Percentiles rank a stretch among this genome's conserved stretches.
Conservation (phyloP, 306 rosid genomes). For the Acacia acuminata region DNA sequence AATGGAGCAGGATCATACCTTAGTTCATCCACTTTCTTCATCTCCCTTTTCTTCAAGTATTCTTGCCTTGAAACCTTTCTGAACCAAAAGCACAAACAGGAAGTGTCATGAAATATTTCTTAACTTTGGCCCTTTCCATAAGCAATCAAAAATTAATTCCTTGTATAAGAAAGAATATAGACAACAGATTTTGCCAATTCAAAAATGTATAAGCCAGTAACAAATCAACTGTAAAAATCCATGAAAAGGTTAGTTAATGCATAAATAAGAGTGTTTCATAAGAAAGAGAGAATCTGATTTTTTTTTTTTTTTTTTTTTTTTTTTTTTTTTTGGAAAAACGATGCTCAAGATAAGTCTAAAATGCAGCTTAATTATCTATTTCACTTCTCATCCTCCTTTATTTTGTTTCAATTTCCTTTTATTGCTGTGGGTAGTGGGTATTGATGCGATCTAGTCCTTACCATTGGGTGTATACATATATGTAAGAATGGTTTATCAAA, state of each 20-base stretch:
- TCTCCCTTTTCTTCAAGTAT: slow-evolving; percentile 90
- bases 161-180: neutral
- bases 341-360: neutral
- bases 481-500: neutral
- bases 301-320: too few species aligned
- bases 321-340: neutral
- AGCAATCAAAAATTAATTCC: neutral
- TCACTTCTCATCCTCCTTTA: too few species aligned
- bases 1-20: slow-evolving; percentile 47
- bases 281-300: neutral
- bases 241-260: neutral
- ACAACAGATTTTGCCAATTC: neutral
- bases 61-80: slow-evolving; percentile 89
- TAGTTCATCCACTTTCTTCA: slow-evolving; percentile 84
- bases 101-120: slow-evolving; percentile 29
- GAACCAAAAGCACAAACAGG: slow-evolving; percentile 34
- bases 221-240: neutral
- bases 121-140: slow-evolving; percentile 12
- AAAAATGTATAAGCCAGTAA: neutral
- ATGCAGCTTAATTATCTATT: neutral
- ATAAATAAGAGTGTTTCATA: neutral
- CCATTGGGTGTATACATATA: neutral
- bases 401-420: neutral
- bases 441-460: neutral
- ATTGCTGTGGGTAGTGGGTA: neutral